These are phyloP conservation scores for Aspergillus hiratsukae DNA, from an alignment of 2,329 filamentous ascomycete species.

Conservation along the genomic window DNA sequence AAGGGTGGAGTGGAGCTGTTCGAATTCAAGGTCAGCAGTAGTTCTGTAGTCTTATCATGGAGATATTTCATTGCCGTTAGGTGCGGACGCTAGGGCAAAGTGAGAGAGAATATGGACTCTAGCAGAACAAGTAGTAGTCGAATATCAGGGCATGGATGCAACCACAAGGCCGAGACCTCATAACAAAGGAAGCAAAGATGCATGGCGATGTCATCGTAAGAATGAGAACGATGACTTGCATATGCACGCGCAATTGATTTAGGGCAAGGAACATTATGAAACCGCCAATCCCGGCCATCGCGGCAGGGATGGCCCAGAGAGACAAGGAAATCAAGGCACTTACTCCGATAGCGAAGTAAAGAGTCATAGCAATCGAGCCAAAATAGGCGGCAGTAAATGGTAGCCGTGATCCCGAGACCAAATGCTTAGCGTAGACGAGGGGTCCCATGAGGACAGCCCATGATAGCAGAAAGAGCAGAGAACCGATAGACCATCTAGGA, in stretches of 20 bases:
- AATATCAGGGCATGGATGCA: not conserved
- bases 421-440: constrained; percentile 73
- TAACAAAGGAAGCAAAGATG: constrained; percentile 1
- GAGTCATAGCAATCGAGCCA: constrained; percentile 80
- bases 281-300: not conserved
- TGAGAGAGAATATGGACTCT: not conserved
- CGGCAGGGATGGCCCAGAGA: constrained; percentile 4
- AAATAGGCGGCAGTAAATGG: constrained; percentile 96
- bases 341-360: constrained; percentile 91
- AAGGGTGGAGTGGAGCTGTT: constrained; percentile 73
- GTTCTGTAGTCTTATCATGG: not conserved
- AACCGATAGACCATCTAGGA: constrained; percentile 88
- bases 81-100: not conserved
- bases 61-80: not conserved
- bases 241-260: not conserved
- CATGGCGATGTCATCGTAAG: constrained; percentile 10
- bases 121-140: not conserved
- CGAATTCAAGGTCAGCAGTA: constrained; percentile 20
- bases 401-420: constrained; percentile 76
- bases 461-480: constrained; percentile 80
- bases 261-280: not conserved
- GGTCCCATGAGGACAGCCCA: constrained; percentile 96
- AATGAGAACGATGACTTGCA: not conserved
- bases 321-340: constrained; percentile 42
- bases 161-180: not conserved